A percentile compares a stretch with the other conserved stretches of the same genome.
These are phyloP conservation scores for Pyrenopolyporus hunteri DNA, from an alignment of 495 filamentous ascomycete species.

Conservation along the genomic window DNA sequence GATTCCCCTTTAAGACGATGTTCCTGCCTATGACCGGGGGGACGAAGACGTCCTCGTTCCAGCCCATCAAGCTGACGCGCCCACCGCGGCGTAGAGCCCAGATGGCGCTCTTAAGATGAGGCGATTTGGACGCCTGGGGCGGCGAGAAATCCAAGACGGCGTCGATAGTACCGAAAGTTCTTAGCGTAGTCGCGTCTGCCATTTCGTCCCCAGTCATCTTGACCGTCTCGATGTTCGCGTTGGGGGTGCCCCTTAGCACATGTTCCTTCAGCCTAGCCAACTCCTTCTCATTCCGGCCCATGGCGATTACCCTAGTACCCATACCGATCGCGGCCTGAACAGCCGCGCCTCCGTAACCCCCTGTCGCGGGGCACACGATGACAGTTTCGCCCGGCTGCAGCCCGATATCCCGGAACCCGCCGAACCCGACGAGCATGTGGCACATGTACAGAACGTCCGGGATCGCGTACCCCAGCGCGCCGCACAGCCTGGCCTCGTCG, in stretches of 20 bases:
- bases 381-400: conserved; percentile 59
- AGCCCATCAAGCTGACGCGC: conserved; percentile 55
- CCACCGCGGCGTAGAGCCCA: conserved; percentile 44
- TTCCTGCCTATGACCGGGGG: conserved; percentile 33
- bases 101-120: conserved; percentile 47
- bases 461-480: conserved; percentile 42
- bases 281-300: conserved; percentile 52
- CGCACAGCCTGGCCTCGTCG: conserved; percentile 48
- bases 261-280: conserved; percentile 34
- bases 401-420: conserved; percentile 56
- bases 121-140: conserved; percentile 39
- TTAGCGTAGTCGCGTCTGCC: conserved; percentile 45
- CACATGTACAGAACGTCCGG: conserved; percentile 37
- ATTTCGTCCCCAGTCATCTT: conserved; percentile 50
- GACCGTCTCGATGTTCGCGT: conserved; percentile 43
- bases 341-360: conserved; percentile 53
- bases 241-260: conserved; percentile 21
- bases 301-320: conserved; percentile 59
- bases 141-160: conserved; percentile 58
- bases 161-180: conserved; percentile 46
- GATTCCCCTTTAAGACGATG: conserved; percentile 46
- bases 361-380: conserved; percentile 59
- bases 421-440: conserved; percentile 51
- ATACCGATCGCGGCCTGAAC: conserved; percentile 56
- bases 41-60: conserved; percentile 23